These are phyloP conservation scores for Lactifluus hygrophoroides DNA, from an alignment of 768 basidiomycete genomes.

Conservation along the genomic window DNA sequence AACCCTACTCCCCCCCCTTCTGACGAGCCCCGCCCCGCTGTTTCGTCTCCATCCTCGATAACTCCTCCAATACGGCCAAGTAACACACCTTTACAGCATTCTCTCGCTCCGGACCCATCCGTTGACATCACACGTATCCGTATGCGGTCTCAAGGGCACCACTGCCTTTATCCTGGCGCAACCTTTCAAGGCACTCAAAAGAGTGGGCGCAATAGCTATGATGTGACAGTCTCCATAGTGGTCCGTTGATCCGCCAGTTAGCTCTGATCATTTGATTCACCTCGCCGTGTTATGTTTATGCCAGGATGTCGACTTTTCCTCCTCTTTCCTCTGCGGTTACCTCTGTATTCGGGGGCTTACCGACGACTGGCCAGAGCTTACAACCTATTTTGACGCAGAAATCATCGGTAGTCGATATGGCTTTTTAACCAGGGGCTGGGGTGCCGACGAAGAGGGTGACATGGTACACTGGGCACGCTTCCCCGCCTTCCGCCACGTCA, in stretches of 20 bases:
- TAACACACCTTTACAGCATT: conserved; percentile 14
- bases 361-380: conserved; percentile 90
- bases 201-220: conserved; percentile 88
- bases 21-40: conserved; percentile 17
- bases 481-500: conserved; percentile 79
- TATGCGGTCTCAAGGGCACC: conserved; percentile 60
- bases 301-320: conserved; percentile 83
- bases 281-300: background rate
- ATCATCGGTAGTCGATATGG: conserved; percentile 89
- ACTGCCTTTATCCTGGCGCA: conserved; percentile 83
- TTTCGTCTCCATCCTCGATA: conserved; percentile 19
- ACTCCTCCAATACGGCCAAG: conserved; percentile 23
- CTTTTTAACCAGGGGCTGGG: conserved; percentile 86
- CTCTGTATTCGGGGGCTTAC: conserved; percentile 89
- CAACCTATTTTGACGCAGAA: conserved; percentile 95
- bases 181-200: conserved; percentile 89
- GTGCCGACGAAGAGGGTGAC: conserved; percentile 85
- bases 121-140: conserved; percentile 72
- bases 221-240: conserved; percentile 86
- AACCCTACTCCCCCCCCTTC: conserved; percentile 36
- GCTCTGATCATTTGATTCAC: background rate
- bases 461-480: conserved; percentile 93
- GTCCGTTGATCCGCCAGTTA: conserved; percentile 41
- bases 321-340: conserved; percentile 84
- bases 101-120: conserved; percentile 41